phyloP scores from a whole-genome alignment of 2,329 filamentous ascomycete genomes.

The Verticillium dahliae region DNA sequence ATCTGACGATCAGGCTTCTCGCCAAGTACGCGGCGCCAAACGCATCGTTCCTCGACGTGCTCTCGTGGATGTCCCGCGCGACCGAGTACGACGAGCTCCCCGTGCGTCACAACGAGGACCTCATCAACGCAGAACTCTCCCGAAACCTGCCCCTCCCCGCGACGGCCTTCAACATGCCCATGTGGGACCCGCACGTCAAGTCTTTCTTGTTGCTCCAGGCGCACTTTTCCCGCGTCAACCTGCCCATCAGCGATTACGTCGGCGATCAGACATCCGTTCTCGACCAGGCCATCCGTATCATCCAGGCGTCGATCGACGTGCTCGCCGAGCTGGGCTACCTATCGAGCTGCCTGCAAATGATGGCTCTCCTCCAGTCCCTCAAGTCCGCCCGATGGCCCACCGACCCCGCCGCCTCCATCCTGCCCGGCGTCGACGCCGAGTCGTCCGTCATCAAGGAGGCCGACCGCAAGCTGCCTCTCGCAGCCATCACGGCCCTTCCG shows the following conservation, averaged over 20 bases:
- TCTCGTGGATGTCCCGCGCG: conserved; percentile 89
- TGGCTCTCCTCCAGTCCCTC: conserved; percentile 80
- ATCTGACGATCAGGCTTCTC: conserved; percentile 86
- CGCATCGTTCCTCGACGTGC: conserved; percentile 72
- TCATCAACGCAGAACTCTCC: conserved; percentile 89
- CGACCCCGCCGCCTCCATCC: conserved; percentile 70
- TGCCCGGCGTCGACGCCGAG: conserved; percentile 60
- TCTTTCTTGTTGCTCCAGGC: conserved; percentile 90
- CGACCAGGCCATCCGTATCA: conserved; percentile 93
- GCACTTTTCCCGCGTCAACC: conserved; percentile 85
- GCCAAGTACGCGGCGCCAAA: conserved; percentile 67
- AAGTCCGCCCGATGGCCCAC: conserved; percentile 89
- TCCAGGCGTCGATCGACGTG: conserved; percentile 91
- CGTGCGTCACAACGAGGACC: conserved; percentile 95
- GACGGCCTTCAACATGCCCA: conserved; percentile 63
- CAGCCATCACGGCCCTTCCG: conserved; percentile 31
- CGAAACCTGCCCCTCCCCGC: conserved; percentile 65
- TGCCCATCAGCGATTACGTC: conserved; percentile 95
- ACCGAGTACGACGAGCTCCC: conserved; percentile 97
- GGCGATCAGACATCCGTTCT: conserved; percentile 86
- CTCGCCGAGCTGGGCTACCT: conserved; percentile 82
- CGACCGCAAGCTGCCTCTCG: conserved; percentile 30
- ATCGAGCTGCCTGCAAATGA: conserved; percentile 73
- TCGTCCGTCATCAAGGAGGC: conserved; percentile 29
- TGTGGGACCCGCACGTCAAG: conserved; percentile 99